Conservation (phyloP, 345 rosid genomes). For the Eucalyptus viminalis region DNA sequence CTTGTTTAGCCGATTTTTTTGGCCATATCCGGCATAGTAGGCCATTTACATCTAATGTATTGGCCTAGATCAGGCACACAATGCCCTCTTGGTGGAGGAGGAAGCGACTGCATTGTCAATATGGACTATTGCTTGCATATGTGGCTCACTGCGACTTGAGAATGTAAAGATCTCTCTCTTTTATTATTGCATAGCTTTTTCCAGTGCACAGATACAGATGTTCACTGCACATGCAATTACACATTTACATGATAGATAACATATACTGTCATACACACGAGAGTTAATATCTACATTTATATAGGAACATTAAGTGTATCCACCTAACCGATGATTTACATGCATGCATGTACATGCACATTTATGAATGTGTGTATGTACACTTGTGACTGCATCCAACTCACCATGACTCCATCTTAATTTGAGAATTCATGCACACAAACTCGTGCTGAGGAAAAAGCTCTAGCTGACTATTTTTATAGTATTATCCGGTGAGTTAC, state of each 20-base stretch:
- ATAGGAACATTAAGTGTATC: not conserved
- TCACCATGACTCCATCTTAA: not conserved
- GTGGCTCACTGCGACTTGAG: slow-evolving; percentile 90
- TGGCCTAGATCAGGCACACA: slow-evolving; percentile 46
- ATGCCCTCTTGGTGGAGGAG: slow-evolving; percentile 74
- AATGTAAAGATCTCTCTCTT: slow-evolving; percentile 20
- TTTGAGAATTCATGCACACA: not conserved
- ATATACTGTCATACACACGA: not conserved
- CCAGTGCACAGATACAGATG: not conserved
- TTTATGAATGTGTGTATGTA: not conserved
- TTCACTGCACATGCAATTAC: not conserved
- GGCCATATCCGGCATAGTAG: not conserved
- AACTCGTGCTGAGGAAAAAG: not conserved
- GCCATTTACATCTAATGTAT: not conserved
- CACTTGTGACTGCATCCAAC: not conserved
- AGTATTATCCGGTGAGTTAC: not conserved
- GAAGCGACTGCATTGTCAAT: slow-evolving; percentile 79
- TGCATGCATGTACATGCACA: not conserved
- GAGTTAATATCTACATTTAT: not conserved
- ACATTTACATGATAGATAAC: not conserved
- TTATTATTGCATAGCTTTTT: not conserved
- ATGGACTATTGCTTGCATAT: slow-evolving; percentile 86
- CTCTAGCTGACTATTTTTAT: not conserved
- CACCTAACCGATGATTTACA: not conserved
- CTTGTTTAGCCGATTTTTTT: not conserved